Percentiles rank a stretch among this genome's conserved stretches.
Evolutionary conservation across 176 grass and related monocot genomes (phyloP).

Genomic region (Raddia guianensis): DNA sequence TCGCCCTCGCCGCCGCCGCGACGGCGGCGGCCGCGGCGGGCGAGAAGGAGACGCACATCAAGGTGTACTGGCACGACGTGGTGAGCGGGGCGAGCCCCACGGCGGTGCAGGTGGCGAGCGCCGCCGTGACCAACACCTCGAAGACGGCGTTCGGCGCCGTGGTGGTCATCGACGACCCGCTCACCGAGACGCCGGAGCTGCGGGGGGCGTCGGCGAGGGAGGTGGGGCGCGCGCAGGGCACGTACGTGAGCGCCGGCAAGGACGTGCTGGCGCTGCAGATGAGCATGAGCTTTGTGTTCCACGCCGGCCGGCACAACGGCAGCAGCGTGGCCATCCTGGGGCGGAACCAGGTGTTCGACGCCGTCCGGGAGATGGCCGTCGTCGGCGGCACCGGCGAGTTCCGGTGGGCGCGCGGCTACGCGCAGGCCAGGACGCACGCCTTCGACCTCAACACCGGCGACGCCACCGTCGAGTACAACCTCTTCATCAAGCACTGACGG

Average conservation of each 20-base stretch:
- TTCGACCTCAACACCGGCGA: constrained; percentile 41
- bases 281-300: constrained; percentile 68
- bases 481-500: constrained; percentile 47
- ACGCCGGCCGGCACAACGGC: constrained; percentile 50
- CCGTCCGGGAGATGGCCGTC: constrained; percentile 61
- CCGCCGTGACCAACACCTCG: constrained; percentile 28
- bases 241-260: constrained; percentile 49
- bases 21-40: neutral
- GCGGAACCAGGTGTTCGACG: constrained; percentile 43
- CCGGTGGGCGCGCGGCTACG: constrained; percentile 53
- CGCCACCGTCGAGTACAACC: constrained; percentile 69
- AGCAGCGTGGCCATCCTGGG: constrained; percentile 61
- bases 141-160: constrained; percentile 52
- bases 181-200: constrained; percentile 49
- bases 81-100: constrained; percentile 54
- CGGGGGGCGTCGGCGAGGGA: neutral
- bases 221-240: constrained; percentile 60
- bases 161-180: constrained; percentile 67
- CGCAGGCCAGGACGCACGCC: constrained; percentile 44
- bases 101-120: constrained; percentile 37
- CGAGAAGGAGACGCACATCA: constrained; percentile 49
- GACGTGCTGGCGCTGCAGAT: constrained; percentile 39
- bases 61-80: constrained; percentile 73
- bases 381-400: constrained; percentile 63
- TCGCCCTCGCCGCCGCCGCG: neutral